phyloP scores from a whole-genome alignment of 768 basidiomycete species.

The Leccinum disarticulatum region DNA sequence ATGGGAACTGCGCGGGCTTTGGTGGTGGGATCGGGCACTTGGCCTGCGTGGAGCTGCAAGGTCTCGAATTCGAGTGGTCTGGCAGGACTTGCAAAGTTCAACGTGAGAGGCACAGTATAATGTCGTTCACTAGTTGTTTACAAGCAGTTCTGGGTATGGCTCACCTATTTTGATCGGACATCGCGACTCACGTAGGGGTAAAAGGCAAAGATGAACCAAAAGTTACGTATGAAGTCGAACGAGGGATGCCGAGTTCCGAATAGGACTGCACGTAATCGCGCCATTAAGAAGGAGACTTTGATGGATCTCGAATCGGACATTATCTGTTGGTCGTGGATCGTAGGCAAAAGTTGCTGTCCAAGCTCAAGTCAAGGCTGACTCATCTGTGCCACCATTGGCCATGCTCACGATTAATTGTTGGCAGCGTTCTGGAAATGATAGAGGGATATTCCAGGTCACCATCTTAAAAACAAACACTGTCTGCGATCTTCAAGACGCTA shows the following conservation, averaged over 20 bases:
- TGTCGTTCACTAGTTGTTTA: no score
- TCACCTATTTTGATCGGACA: slow-evolving; percentile 28
- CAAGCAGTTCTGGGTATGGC: not conserved
- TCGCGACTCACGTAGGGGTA: slow-evolving; percentile 1
- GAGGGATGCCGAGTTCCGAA: not conserved
- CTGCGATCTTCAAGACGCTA: no score
- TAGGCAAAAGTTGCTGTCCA: no score
- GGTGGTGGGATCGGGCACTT: slow-evolving; percentile 49
- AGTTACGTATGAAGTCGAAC: not conserved
- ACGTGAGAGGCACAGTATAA: no score
- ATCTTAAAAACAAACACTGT: no score
- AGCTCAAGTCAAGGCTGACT: no score
- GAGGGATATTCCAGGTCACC: no score
- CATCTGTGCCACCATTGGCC: no score
- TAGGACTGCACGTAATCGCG: slow-evolving; percentile 11
- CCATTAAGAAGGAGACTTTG: not conserved
- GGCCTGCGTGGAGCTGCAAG: slow-evolving; percentile 62
- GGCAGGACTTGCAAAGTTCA: no score
- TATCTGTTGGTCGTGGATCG: no score
- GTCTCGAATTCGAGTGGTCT: slow-evolving; percentile 59
- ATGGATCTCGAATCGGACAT: not conserved
- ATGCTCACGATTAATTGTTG: no score
- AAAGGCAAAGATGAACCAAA: not conserved
- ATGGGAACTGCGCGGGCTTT: slow-evolving; percentile 66
- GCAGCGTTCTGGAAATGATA: no score